A percentile compares a stretch with the other conserved stretches of the same genome.
These are phyloP conservation scores for Lepiota brunneoincarnata DNA, from an alignment of 768 basidiomycete genomes.

Conservation along the genomic window DNA sequence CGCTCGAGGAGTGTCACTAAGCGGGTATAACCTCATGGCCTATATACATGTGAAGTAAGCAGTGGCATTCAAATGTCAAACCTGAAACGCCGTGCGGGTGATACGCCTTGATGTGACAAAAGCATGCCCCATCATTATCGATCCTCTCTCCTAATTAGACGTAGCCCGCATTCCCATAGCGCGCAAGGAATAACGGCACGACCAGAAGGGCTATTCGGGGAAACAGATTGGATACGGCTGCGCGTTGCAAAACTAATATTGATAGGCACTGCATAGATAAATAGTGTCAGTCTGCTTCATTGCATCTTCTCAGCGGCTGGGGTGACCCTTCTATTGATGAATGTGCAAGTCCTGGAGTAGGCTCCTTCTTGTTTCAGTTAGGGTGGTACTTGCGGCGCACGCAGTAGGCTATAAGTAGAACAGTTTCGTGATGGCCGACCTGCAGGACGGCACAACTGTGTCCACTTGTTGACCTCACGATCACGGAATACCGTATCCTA, in stretches of 20 bases:
- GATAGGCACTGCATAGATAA: too few relatives aligned
- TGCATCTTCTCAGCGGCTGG: too few relatives aligned
- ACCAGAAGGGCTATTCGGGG: conserved; percentile 7
- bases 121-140: background rate
- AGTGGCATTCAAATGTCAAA: conserved; percentile 3
- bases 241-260: too few relatives aligned
- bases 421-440: background rate
- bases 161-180: background rate
- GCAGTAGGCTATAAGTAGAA: background rate
- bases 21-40: background rate
- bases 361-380: background rate
- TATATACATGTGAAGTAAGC: conserved; percentile 1
- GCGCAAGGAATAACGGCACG: background rate
- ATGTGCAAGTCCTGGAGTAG: too few relatives aligned
- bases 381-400: background rate
- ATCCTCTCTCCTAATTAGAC: too few relatives aligned
- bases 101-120: background rate
- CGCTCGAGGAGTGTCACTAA: background rate
- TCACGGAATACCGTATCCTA: too few relatives aligned
- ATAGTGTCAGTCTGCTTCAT: too few relatives aligned
- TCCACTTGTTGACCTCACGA: too few relatives aligned
- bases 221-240: too few relatives aligned
- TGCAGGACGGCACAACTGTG: too few relatives aligned
- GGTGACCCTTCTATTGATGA: too few relatives aligned
- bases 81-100: conserved; percentile 4